Evolutionary conservation across 176 grass and related monocot genomes (phyloP).

Genomic region (Chrysopogon serrulatus): DNA sequence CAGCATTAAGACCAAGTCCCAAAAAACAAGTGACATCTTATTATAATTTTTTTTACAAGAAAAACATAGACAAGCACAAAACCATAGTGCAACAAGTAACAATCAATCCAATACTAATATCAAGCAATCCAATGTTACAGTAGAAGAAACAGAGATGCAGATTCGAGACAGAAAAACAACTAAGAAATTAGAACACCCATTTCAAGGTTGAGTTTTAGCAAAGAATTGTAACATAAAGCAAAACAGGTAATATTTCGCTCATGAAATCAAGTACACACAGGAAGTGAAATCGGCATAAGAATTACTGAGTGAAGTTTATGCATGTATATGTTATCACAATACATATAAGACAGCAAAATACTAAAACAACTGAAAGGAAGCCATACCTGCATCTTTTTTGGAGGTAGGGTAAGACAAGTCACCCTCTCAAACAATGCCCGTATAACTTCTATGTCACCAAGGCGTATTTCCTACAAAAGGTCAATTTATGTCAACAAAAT

Average conservation of each 20-base stretch:
- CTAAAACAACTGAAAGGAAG: background rate
- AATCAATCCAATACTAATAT: background rate
- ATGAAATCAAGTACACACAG: background rate
- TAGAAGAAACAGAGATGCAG: background rate
- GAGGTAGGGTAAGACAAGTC: constrained; percentile 81
- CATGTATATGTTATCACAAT: background rate
- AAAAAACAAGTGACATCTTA: background rate
- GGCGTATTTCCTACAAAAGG: constrained; percentile 63
- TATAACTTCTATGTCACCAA: constrained; percentile 76
- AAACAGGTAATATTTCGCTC: background rate
- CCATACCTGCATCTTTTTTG: constrained; percentile 93
- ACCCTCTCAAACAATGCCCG: constrained; percentile 74
- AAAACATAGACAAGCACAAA: background rate
- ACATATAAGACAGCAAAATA: background rate
- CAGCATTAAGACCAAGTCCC: background rate
- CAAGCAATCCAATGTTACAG: background rate
- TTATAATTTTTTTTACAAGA: background rate
- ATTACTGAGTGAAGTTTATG: background rate
- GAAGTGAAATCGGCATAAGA: background rate
- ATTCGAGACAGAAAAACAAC: background rate
- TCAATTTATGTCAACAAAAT: constrained; percentile 4
- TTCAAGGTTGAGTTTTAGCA: background rate
- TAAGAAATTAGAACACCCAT: background rate
- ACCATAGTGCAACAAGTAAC: background rate
- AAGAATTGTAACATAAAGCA: background rate